Evolutionary conservation across 352 stramenopile species (phyloP).

Genomic region (Plasmopara viticola): DNA sequence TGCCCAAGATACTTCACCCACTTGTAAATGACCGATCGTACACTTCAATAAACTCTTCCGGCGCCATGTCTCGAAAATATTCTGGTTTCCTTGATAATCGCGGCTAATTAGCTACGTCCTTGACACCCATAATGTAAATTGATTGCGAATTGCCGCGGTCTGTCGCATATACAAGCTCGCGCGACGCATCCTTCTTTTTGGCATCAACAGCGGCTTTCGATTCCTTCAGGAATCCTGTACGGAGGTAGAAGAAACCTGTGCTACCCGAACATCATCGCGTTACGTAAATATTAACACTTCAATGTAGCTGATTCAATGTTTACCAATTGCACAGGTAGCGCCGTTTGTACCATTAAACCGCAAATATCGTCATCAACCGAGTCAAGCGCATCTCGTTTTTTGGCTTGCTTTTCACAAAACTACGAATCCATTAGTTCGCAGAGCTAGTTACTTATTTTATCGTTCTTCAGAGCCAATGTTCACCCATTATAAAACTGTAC

Average conservation of each 20-base stretch:
- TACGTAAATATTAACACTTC: not conserved
- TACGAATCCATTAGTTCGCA: slow-evolving; percentile 8
- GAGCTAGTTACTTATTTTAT: too few relatives aligned
- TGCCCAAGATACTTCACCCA: too few relatives aligned
- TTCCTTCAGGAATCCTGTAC: slow-evolving; percentile 67
- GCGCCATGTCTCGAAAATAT: slow-evolving; percentile 60
- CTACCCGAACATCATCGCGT: not conserved
- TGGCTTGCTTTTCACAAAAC: slow-evolving; percentile 72
- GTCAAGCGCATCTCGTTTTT: slow-evolving; percentile 32
- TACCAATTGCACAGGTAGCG: slow-evolving; percentile 14
- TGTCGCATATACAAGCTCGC: slow-evolving; percentile 42
- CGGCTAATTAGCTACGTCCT: slow-evolving; percentile 49
- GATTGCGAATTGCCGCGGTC: slow-evolving; percentile 64
- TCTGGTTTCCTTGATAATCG: slow-evolving; percentile 57
- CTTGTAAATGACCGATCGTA: slow-evolving; percentile 46
- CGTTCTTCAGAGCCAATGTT: too few relatives aligned
- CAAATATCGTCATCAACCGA: slow-evolving; percentile 14
- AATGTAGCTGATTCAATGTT: not conserved
- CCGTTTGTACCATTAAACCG: not conserved
- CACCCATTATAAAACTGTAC: slow-evolving; percentile 13
- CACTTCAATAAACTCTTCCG: slow-evolving; percentile 46
- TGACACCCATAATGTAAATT: slow-evolving; percentile 61
- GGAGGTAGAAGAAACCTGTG: slow-evolving; percentile 33
- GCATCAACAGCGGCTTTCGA: slow-evolving; percentile 44
- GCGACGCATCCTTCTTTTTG: slow-evolving; percentile 65